Base-by-base conservation (phyloP, 164 flowering plant species). In the Vitis rotundifolia region DNA sequence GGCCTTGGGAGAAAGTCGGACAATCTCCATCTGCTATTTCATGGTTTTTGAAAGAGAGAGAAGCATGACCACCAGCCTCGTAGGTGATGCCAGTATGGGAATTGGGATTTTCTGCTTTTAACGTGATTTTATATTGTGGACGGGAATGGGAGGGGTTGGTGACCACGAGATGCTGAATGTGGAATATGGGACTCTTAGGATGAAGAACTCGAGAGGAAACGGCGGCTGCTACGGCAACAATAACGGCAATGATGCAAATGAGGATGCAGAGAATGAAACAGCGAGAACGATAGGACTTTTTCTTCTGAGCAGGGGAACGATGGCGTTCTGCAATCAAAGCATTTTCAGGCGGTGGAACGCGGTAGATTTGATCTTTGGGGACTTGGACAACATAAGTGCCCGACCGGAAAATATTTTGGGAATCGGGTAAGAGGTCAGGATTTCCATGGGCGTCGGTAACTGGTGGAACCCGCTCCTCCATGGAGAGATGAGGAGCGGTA, bases 291-390 rank as follows among this genome's bases (percentile, higher is more conserved):
- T 65, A 26, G 14, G 60, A 51, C 15, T 58, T 72, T 7, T 67
- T 57, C 29, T 53, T 66, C 11, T 22, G 28, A 6, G 19, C 2
- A 0, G 70, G 73, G 2, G 63, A 63, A 0, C 73, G 80, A 60
- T 78, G 69, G 50, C 76, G 75, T 15, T 88, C 83, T 12, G 61
- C 81, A 26, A 84, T 68, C 11, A 63, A 8, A 56, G 94, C 89
- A 64, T 91, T 85, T 48, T 88, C 89, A 0, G 90, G 91, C 0
- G 93, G 90, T 0, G 94, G 93, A 8, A 89, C 80, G 5, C 90
- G 88, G 63, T 87, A 91, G 61, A 91, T 78, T 76, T 86, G 91
- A 31, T 88, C 91, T 62, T 84, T 87, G 10, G 93, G 91, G 71
- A 87, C 55, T 59, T 84, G 92, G 49, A 91, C 83, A 4, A 91